These are phyloP conservation scores for Jacaranda mimosifolia DNA, from an alignment of 257 asterid species.

Conservation along the genomic window DNA sequence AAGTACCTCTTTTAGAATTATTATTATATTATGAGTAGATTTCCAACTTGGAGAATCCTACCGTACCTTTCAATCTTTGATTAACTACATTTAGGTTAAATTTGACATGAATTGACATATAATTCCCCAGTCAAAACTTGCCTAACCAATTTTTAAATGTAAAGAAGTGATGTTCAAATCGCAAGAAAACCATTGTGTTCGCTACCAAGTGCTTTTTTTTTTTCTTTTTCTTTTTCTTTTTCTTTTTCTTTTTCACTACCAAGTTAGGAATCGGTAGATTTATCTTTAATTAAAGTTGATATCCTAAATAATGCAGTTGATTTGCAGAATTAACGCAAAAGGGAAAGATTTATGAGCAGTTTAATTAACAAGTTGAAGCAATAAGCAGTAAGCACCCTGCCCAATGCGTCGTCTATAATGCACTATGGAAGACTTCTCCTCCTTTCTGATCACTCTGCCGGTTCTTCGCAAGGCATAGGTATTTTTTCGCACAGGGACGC, in stretches of 20 bases:
- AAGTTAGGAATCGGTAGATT: constrained; percentile 4
- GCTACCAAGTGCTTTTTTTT: no score
- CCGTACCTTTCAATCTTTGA: no score
- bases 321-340: constrained; percentile 26
- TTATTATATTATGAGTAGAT: no score
- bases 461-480: no score
- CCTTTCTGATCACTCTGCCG: no score
- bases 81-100: background rate
- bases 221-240: no score
- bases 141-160: constrained; percentile 31
- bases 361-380: no score
- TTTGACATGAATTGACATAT: no score
- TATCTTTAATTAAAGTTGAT: background rate
- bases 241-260: no score
- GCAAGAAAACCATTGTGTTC: no score
- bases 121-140: constrained; percentile 30
- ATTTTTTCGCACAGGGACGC: no score
- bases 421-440: background rate
- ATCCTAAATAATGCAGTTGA: constrained; percentile 17
- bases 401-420: constrained; percentile 18
- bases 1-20: background rate
- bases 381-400: constrained; percentile 31
- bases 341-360: background rate
- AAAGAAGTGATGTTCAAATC: background rate
- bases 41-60: no score